These are phyloP conservation scores for Thelonectria blattea DNA, from an alignment of 2,329 filamentous ascomycete genomes.

Conservation along the genomic window DNA sequence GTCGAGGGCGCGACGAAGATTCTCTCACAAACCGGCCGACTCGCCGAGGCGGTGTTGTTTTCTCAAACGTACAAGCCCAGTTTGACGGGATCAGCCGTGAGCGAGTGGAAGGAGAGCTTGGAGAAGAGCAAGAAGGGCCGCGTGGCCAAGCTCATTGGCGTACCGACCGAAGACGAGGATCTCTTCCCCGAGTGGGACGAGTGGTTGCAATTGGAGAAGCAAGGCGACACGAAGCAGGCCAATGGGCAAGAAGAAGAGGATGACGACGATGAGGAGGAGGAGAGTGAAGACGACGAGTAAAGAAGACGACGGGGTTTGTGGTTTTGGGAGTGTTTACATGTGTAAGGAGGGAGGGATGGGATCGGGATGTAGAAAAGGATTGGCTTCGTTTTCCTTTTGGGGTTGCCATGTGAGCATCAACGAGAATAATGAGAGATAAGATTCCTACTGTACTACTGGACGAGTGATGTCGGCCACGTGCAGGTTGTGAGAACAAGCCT, in stretches of 20 bases:
- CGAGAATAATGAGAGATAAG: slow-evolving; percentile 41
- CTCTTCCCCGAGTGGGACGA: slow-evolving; percentile 97
- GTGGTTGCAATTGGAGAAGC: slow-evolving; percentile 80
- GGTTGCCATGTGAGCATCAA: slow-evolving; percentile 39
- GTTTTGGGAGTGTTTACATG: slow-evolving; percentile 34
- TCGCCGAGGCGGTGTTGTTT: slow-evolving; percentile 88
- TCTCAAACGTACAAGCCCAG: slow-evolving; percentile 95
- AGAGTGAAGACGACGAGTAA: slow-evolving; percentile 39
- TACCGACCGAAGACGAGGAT: slow-evolving; percentile 82
- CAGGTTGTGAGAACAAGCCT: neutral
- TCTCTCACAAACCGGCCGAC: slow-evolving; percentile 77
- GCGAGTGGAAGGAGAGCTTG: slow-evolving; percentile 80
- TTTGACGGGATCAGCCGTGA: slow-evolving; percentile 69
- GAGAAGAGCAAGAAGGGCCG: slow-evolving; percentile 87
- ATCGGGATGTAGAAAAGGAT: slow-evolving; percentile 38
- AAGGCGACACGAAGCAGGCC: slow-evolving; percentile 56
- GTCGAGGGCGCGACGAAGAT: slow-evolving; percentile 81
- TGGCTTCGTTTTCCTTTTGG: slow-evolving; percentile 37
- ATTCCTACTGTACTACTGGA: neutral
- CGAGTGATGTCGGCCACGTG: neutral
- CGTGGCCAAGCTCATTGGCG: slow-evolving; percentile 81
- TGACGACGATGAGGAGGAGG: slow-evolving; percentile 32
- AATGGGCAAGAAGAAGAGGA: slow-evolving; percentile 35
- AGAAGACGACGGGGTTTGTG: slow-evolving; percentile 27
- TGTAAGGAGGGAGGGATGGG: slow-evolving; percentile 18